A percentile compares a stretch with the other conserved stretches of the same genome.
phyloP scores from a whole-genome alignment of 495 filamentous ascomycete species.

The Xylaria nigripes region DNA sequence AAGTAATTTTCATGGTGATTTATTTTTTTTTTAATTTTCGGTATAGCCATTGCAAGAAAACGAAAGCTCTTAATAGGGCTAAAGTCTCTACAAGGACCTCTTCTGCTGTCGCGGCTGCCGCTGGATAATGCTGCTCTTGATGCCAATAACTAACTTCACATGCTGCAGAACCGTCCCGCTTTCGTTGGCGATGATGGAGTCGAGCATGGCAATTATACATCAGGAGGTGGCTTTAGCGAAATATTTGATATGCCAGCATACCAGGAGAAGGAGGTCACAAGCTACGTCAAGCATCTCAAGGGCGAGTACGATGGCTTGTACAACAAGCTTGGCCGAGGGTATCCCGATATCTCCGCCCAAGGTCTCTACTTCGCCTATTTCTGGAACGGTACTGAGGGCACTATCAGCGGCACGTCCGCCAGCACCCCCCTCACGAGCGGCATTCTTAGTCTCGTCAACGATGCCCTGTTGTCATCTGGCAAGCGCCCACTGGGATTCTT shows the following conservation, averaged over 20 bases:
- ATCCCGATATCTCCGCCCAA: conserved; percentile 67
- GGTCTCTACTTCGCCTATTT: conserved; percentile 30
- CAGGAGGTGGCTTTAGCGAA: conserved; percentile 63
- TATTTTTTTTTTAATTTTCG: conserved; percentile 21
- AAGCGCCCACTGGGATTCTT: conserved; percentile 58
- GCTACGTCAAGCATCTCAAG: conserved; percentile 47
- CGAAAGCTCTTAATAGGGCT: too few relatives aligned
- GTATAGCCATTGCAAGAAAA: too few relatives aligned
- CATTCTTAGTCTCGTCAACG: conserved; percentile 59
- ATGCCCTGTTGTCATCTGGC: conserved; percentile 49
- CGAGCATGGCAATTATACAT: conserved; percentile 30
- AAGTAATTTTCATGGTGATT: background rate
- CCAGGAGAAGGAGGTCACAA: conserved; percentile 48
- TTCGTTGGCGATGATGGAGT: conserved; percentile 22
- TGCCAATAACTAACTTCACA: background rate
- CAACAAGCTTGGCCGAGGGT: conserved; percentile 57
- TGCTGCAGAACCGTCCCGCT: conserved; percentile 14
- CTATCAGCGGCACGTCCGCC: conserved; percentile 55
- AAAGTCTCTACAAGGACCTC: too few relatives aligned
- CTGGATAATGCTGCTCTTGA: background rate
- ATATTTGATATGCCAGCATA: conserved; percentile 53
- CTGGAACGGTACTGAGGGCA: conserved; percentile 30
- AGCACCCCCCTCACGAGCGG: conserved; percentile 55
- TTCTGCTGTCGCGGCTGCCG: too few relatives aligned
- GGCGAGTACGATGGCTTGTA: conserved; percentile 23